Evolutionary conservation across 164 flowering plant species (phyloP).

Genomic region (Magnolia changhungtana): DNA sequence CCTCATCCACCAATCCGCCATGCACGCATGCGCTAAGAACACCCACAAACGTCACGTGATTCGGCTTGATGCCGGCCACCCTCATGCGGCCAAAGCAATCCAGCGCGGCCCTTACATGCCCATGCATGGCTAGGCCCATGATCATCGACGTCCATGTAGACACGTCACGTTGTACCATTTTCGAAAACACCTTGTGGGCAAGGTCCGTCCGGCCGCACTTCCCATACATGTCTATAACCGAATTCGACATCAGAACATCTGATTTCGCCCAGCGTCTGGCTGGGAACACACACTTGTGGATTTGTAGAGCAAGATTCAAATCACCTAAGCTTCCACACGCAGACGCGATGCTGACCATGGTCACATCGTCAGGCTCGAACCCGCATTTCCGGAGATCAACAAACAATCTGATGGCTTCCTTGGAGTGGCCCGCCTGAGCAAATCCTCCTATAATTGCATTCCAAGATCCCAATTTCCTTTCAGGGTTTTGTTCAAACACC

Average conservation of each 20-base stretch:
- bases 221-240: constrained; percentile 64
- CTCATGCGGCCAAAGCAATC: constrained; percentile 46
- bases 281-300: constrained; percentile 57
- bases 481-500: constrained; percentile 52
- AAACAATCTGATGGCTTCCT: constrained; percentile 43
- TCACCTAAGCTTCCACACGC: constrained; percentile 65
- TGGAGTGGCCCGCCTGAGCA: constrained; percentile 46
- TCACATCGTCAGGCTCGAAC: constrained; percentile 53
- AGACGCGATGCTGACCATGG: constrained; percentile 56
- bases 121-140: constrained; percentile 55
- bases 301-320: constrained; percentile 47
- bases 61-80: constrained; percentile 43
- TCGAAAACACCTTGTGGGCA: constrained; percentile 37
- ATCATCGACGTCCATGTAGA: constrained; percentile 68
- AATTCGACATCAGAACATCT: constrained; percentile 44
- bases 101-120: constrained; percentile 40
- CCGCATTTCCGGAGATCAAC: constrained; percentile 40
- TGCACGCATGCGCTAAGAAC: constrained; percentile 69
- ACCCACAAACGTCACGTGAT: constrained; percentile 63
- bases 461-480: constrained; percentile 63
- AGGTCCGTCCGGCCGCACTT: constrained; percentile 67
- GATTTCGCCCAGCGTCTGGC: constrained; percentile 31
- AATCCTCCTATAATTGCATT: constrained; percentile 55
- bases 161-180: constrained; percentile 40
- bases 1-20: constrained; percentile 61